Evolutionary conservation across 2,329 filamentous ascomycete species (phyloP), one percentile per base, ranked within the genome.

Genomic region (Beauveria scarabaeidicola): DNA sequence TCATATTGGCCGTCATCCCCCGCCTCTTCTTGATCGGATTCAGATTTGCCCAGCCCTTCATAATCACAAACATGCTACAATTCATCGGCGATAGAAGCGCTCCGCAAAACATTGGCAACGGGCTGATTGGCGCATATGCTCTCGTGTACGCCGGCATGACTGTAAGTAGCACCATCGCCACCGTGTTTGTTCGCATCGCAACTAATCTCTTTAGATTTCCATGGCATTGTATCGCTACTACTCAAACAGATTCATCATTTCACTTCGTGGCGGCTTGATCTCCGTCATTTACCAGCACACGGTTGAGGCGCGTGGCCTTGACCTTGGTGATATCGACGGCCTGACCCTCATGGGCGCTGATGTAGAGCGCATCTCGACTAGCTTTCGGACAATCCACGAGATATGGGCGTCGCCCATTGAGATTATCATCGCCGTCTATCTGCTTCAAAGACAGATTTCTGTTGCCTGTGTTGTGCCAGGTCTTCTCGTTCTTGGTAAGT

Each of bases 381-480:
- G 72, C 0, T 70, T 73, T 50, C 64, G 67, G n/a, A 69, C 63
- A 0, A 61, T 76, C 32, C 77, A 78, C 53, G 75, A 78, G 25
- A 59, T 73, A 2, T 77, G 75, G 75, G 73, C 71, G 1, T 72
- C 68, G 38, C 56, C 70, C 1, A 64, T 80, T 0, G 75, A 81
- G 60, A 73, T 78, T 21, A 70, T 63, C 1, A 52, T 81, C 17
- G 75, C 75, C 1, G 71, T 77, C 27, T 82, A 73, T 63, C 66
- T 82, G 0, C 66, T 83, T 0, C 70, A 78, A 17, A 66, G 66
- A 10, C 73, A 80, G 52, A 66, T 81, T 3, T 78, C 78, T 0
- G 67, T 72, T 1, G 77, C 77, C 0, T 80, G 76, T 44, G 65
- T 74, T 0, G 74, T 75, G 0, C 79, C 79, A 0, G 71, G 80